These are phyloP conservation scores for Fusarium nematophilum DNA, from an alignment of 2,329 filamentous ascomycete species.

Conservation along the genomic window DNA sequence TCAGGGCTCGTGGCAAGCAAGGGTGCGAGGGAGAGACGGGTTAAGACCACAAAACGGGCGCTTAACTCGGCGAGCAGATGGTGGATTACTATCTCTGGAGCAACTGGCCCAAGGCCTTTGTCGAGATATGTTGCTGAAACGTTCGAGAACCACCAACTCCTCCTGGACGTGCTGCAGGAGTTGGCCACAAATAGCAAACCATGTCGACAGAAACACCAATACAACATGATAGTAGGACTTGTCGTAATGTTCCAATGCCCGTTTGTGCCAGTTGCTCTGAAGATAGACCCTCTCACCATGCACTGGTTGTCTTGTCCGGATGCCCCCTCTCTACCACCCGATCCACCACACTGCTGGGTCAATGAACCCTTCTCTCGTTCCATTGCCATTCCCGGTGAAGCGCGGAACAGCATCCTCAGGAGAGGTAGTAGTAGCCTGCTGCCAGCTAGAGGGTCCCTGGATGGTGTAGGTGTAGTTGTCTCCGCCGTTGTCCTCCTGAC, in stretches of 20 bases:
- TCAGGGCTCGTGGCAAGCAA: constrained; percentile 25
- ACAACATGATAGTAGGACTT: too few relatives aligned
- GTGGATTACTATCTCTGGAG: constrained; percentile 19
- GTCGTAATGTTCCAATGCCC: too few relatives aligned
- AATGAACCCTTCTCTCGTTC: neutral
- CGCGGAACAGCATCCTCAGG: too few relatives aligned
- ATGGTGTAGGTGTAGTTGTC: neutral
- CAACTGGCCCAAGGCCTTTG: constrained; percentile 1
- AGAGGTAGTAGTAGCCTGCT: constrained; percentile 1
- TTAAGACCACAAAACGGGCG: constrained; percentile 9
- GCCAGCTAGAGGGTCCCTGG: neutral
- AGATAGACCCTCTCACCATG: too few relatives aligned
- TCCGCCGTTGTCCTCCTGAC: neutral
- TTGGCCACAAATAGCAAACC: neutral
- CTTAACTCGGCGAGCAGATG: constrained; percentile 10
- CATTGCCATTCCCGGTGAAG: constrained; percentile 16
- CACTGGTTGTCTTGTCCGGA: too few relatives aligned
- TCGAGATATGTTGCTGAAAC: constrained; percentile 23
- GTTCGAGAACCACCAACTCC: constrained; percentile 1
- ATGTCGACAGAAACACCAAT: too few relatives aligned
- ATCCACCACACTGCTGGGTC: constrained; percentile 26
- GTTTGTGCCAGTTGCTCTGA: too few relatives aligned
- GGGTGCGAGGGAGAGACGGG: constrained; percentile 33
- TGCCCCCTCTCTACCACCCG: constrained; percentile 11
- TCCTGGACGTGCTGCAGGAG: neutral